Conservation (phyloP, 768 basidiomycete species). For the Cystofilobasidium ferigula region DNA sequence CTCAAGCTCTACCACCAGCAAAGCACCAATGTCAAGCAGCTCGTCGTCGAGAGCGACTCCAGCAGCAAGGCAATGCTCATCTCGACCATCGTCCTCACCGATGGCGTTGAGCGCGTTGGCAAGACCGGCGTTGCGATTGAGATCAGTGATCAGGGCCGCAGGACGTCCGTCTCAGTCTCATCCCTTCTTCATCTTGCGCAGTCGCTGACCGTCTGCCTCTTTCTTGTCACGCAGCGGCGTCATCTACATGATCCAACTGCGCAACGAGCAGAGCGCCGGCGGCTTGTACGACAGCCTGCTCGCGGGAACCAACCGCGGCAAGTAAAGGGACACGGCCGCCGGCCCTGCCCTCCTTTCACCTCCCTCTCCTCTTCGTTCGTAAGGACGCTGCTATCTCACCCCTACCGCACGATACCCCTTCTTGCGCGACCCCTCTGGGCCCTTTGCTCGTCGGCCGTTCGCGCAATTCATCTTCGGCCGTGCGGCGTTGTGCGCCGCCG, state of each 20-base stretch:
- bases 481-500: no score
- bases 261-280: slow-evolving; percentile 73
- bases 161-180: slow-evolving; percentile 44
- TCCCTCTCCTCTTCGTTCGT: not conserved
- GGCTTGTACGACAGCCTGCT: slow-evolving; percentile 78
- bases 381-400: not conserved
- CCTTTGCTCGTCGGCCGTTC: no score
- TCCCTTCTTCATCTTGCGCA: not conserved
- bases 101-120: slow-evolving; percentile 96
- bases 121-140: slow-evolving; percentile 97
- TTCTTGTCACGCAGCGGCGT: slow-evolving; percentile 46
- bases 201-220: not conserved
- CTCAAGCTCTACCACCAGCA: slow-evolving; percentile 71
- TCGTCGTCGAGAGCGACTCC: slow-evolving; percentile 75
- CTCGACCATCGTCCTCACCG: slow-evolving; percentile 87
- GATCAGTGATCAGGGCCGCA: slow-evolving; percentile 75
- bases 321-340: not conserved
- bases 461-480: no score
- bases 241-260: slow-evolving; percentile 91
- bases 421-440: no score
- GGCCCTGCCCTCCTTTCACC: not conserved
- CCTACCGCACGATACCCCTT: no score
- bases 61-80: slow-evolving; percentile 56
- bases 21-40: slow-evolving; percentile 84
- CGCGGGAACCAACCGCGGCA: slow-evolving; percentile 67